These are phyloP conservation scores for Tulasnella sp. DNA, from an alignment of 768 basidiomycete species.

Conservation along the genomic window DNA sequence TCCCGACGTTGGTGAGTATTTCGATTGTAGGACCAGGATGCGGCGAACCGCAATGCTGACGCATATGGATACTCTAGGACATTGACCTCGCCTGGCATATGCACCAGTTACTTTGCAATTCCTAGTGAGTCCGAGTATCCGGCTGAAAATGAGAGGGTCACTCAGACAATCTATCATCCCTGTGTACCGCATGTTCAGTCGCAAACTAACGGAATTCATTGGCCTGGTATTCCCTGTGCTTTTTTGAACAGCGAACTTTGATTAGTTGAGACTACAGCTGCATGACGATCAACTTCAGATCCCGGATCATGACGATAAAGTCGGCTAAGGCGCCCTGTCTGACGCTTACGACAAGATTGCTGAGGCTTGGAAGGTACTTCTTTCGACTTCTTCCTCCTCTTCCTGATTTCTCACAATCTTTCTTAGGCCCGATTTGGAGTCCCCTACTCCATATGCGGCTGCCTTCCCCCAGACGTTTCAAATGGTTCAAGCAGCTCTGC, in stretches of 20 bases:
- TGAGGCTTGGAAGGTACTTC: conserved; percentile 44
- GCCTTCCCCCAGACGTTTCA: conserved; percentile 39
- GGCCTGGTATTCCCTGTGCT: background rate
- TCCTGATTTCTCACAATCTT: background rate
- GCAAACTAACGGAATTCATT: background rate
- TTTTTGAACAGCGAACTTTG: no score
- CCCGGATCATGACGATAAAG: conserved; percentile 46
- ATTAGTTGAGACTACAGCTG: background rate
- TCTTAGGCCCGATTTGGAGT: no score
- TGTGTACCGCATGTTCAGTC: background rate
- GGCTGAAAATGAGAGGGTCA: conserved; percentile 29
- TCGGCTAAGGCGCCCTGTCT: conserved; percentile 46
- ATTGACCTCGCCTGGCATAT: conserved; percentile 35
- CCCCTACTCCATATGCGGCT: conserved; percentile 60
- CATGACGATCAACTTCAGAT: background rate
- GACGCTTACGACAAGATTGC: conserved; percentile 50
- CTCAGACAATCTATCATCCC: no score
- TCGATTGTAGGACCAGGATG: background rate
- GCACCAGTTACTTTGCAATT: no score
- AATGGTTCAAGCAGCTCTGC: background rate
- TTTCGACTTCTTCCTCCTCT: background rate
- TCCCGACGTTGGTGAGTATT: no score
- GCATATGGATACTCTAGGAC: conserved; percentile 22
- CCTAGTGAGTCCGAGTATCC: conserved; percentile 37
- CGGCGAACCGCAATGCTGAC: background rate